These are phyloP conservation scores for Neonectria faginata DNA, from an alignment of 2,329 filamentous ascomycete genomes.

Conservation along the genomic window DNA sequence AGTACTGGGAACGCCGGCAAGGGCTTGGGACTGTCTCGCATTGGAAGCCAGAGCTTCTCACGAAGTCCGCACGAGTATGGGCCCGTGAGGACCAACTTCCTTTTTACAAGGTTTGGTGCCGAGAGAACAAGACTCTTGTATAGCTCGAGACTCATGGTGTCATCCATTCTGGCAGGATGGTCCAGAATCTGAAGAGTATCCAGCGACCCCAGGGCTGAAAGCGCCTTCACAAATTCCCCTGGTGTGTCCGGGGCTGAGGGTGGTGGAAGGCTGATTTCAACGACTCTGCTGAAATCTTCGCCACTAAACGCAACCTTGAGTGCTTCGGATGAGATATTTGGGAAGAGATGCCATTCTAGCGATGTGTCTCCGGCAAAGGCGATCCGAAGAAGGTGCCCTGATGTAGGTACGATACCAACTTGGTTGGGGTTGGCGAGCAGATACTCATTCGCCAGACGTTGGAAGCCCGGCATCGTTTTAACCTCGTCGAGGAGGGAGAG, in stretches of 20 bases:
- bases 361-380: background rate
- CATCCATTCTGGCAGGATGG: background rate
- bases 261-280: background rate
- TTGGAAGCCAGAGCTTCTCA: background rate
- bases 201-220: background rate
- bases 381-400: background rate
- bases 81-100: background rate
- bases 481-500: background rate
- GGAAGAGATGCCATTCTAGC: background rate
- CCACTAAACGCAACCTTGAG: background rate
- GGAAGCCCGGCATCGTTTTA: background rate
- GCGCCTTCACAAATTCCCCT: background rate
- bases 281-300: background rate
- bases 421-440: background rate
- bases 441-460: background rate
- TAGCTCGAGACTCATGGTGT: background rate
- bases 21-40: background rate
- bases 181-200: background rate
- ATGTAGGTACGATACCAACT: background rate
- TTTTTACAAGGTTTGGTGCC: background rate
- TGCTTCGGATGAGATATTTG: background rate
- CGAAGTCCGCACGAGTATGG: background rate
- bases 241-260: slow-evolving; percentile 1
- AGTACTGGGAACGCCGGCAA: background rate
- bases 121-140: background rate